Percentiles rank a stretch among this genome's conserved stretches.
These are phyloP conservation scores for Corymbia maculata DNA, from an alignment of 345 rosid species.

Conservation along the genomic window DNA sequence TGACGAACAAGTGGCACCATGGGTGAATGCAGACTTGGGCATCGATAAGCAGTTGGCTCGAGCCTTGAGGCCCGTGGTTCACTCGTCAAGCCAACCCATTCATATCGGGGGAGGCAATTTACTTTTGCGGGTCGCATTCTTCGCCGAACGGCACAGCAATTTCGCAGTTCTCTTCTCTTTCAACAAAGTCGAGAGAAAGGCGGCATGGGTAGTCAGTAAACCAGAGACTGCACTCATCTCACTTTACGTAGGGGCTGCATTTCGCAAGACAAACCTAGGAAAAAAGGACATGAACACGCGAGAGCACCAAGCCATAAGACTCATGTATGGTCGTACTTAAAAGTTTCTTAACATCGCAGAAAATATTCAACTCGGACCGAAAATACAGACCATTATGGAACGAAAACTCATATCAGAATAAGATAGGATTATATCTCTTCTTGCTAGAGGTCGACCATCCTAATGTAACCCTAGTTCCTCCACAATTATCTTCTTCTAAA, in stretches of 20 bases:
- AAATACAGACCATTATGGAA: neutral
- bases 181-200: neutral
- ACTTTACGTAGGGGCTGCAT: neutral
- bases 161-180: neutral
- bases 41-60: neutral
- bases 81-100: neutral
- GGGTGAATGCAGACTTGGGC: neutral
- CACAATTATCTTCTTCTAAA: neutral
- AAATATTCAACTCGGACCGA: neutral
- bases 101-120: neutral
- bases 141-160: neutral
- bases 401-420: neutral
- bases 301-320: neutral
- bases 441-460: neutral
- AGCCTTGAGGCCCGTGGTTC: neutral
- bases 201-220: neutral
- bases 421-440: neutral
- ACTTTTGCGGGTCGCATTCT: neutral
- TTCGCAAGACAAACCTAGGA: neutral
- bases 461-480: neutral
- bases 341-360: neutral
- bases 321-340: neutral
- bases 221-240: neutral
- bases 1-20: neutral
- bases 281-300: neutral